Base-by-base conservation (phyloP, 1,139 yeast genomes). In the Suhomyces bokatorum region DNA sequence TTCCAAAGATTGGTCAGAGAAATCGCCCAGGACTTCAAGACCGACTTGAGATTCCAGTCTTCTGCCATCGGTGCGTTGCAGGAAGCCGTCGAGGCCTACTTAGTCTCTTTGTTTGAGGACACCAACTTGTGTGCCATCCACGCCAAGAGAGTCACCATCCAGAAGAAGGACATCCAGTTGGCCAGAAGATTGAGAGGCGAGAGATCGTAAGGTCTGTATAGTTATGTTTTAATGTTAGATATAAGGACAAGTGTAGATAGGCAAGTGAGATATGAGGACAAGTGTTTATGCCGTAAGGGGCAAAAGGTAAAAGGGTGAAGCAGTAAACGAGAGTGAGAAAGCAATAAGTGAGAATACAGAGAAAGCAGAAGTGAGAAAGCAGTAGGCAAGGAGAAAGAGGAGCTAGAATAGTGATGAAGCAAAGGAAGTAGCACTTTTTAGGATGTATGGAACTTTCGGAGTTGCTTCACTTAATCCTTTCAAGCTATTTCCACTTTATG, bases 121-220 rank as follows among this genome's bases (percentile, higher is more conserved):
- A 74, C 79, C 51, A 74, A 74, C 68, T 74, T 74, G 69, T 74
- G 78, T 67, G 79, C 79, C 49, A 74, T 74, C 51, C 79, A 74
- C 62, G 79, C 79, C 56, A 74, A 74, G 70, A 73, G 79, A 70
- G 79, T 74, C 50, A 74, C 79, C 47, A 74, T 74, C 52, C 78
- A 74, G 60, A 74, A 74, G 78, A 74, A 74, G 67, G 79, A 74
- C 57, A 74, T 74, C 62, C 78, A 74, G 60, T 73, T 74, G 59
- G 79, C 79, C 42, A 73, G 78, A 71, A 73, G 79, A 70, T 73
- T 74, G 63, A 71, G 79, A 66, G 79, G 79, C 55, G 78, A 74
- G 64, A 70, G 78, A 67, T 65, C 78, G 39, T 73, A 66, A 55
- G 44, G 12, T 12, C 17, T 34, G 13, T 38, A 31, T 40, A 32